These are phyloP conservation scores for Nakazawaea peltata DNA, from an alignment of 805 yeast genomes.

Conservation along the genomic window DNA sequence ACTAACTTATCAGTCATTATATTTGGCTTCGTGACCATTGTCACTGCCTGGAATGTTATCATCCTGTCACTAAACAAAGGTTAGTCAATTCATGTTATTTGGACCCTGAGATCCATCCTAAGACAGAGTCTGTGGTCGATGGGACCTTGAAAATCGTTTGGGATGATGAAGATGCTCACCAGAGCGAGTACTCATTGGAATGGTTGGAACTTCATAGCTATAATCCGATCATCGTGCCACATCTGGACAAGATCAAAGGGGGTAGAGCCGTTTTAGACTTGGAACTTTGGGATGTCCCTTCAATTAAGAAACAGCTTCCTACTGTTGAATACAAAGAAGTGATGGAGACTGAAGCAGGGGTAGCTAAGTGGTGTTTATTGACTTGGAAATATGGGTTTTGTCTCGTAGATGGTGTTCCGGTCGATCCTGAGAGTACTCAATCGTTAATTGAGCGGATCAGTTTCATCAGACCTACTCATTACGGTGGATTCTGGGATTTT, in stretches of 20 bases:
- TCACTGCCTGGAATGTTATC: constrained; percentile 48
- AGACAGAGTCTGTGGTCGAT: constrained; percentile 5
- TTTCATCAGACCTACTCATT: constrained; percentile 60
- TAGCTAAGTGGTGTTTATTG: constrained; percentile 47
- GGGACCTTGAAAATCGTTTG: constrained; percentile 20
- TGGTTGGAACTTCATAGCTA: constrained; percentile 47
- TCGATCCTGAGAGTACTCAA: constrained; percentile 50
- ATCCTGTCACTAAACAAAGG: constrained; percentile 49
- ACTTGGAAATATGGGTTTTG: constrained; percentile 54
- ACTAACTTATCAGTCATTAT: constrained; percentile 24
- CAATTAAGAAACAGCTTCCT: constrained; percentile 33
- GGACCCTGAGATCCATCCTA: constrained; percentile 14
- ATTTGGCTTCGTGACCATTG: constrained; percentile 65
- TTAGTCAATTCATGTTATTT: constrained; percentile 41
- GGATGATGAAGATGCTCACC: constrained; percentile 33
- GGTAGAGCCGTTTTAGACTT: constrained; percentile 22
- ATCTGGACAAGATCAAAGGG: constrained; percentile 20
- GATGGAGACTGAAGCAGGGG: constrained; percentile 33
- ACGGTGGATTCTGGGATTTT: constrained; percentile 79
- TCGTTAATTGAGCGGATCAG: constrained; percentile 47
- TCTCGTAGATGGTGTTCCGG: constrained; percentile 53
- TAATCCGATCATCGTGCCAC: constrained; percentile 36
- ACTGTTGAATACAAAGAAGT: constrained; percentile 38
- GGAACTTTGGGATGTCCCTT: constrained; percentile 36
- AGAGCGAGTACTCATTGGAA: constrained; percentile 24